Conservation (phyloP, 495 filamentous ascomycete species). For the Pyronema domesticum region DNA sequence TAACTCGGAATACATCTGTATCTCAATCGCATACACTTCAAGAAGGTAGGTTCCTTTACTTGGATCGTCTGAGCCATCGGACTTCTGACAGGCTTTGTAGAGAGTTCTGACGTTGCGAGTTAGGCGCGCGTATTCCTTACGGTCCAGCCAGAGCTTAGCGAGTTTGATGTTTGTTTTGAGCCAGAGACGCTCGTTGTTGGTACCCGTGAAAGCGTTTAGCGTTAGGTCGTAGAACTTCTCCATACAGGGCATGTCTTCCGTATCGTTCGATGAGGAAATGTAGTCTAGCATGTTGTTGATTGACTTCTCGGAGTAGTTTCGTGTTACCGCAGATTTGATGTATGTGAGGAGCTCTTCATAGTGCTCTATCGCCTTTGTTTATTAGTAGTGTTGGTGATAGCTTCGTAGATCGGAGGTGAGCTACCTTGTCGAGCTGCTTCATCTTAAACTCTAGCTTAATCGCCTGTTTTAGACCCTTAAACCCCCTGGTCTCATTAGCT, state of each 20-base stretch:
- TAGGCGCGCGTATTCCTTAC: constrained; percentile 68
- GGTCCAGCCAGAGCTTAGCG: constrained; percentile 72
- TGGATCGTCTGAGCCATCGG: constrained; percentile 80
- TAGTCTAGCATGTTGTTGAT: constrained; percentile 99
- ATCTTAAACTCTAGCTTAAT: constrained; percentile 94
- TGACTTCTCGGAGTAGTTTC: constrained; percentile 97
- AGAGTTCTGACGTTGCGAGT: constrained; percentile 73
- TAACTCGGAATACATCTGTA: constrained; percentile 95
- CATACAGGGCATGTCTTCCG: constrained; percentile 66
- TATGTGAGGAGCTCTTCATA: constrained; percentile 92
- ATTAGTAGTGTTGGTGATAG: neutral
- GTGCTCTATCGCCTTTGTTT: constrained; percentile 70
- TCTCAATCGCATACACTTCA: constrained; percentile 92
- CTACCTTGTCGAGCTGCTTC: constrained; percentile 64
- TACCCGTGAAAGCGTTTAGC: constrained; percentile 83
- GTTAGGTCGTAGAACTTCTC: constrained; percentile 92
- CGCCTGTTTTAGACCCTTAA: constrained; percentile 93
- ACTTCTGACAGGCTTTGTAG: constrained; percentile 72
- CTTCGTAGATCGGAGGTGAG: constrained; percentile 2
- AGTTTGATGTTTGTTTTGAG: constrained; percentile 97
- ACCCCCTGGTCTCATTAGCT: constrained; percentile 42
- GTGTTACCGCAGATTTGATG: constrained; percentile 88
- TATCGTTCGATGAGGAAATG: constrained; percentile 56
- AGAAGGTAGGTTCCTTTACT: constrained; percentile 93
- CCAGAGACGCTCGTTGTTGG: constrained; percentile 95